Base-by-base conservation (phyloP, 257 asterid species). In the Lavandula angustifolia region DNA sequence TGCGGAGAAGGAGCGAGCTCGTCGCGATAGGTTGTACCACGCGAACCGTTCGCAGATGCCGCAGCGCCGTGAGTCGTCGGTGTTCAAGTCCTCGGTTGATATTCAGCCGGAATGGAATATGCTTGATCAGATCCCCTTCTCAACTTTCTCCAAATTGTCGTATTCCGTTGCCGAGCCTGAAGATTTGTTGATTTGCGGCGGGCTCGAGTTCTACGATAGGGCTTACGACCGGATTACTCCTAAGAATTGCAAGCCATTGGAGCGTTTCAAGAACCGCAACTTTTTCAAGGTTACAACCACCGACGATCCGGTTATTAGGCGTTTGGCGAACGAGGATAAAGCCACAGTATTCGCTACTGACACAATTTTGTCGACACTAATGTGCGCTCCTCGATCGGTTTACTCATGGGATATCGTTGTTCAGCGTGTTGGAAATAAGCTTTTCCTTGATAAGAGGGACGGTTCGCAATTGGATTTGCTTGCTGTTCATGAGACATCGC, bases 31-130 rank as follows among this genome's bases (percentile, higher is more conserved):
- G 0, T 67, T 76, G 46, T 90, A 84, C 69, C 68, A 87, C 51
- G 83, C 62, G 16, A 90, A 87, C 53, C 88, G 96, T 6, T 81
- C 92, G 0, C 84, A 83, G 83, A 74, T 76, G 82, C 79, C 89
- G 6, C 87, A 74, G 69, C 87, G 99, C 38, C 85, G 99, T 0
- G 99, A 94, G 50, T 81, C 91, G 1, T 68, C 97, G 0, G 97
- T 84, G 35, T 87, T 87, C 69, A 94, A 94, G 72, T 87, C 96
- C 0, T 86, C 95, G 0, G 99, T 94, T 2, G 99, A 94, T 73
- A 94, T 94, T 69, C 99, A 90, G 72, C 99, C 99, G 0, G 99
- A 94, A 46, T 94, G 99, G 99, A 94, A 90, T 12, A 94, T 94
- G 99, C 84, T 94, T 0, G 99, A 94, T 54, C 99, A 94, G 71